A percentile compares a stretch with the other conserved stretches of the same genome.
Conservation (phyloP, 345 rosid genomes). For the Citrus hindsii region DNA sequence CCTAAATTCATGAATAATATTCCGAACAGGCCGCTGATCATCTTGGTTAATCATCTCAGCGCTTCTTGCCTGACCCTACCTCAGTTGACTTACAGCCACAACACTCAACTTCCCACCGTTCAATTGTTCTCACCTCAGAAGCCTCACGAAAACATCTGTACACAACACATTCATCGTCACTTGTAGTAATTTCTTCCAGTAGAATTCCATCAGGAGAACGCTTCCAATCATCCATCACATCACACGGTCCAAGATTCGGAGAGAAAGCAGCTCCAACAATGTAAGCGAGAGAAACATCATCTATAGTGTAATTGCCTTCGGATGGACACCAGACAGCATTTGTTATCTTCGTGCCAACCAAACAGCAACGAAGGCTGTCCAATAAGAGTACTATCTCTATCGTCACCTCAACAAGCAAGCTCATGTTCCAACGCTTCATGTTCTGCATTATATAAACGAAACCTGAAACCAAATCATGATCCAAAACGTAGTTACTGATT, state of each 20-base stretch:
- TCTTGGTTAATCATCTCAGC: neutral
- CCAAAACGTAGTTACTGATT: too few relatives aligned
- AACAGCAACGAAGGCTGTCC: too few relatives aligned
- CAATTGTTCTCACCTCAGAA: neutral
- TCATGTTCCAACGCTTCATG: too few relatives aligned
- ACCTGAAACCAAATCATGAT: too few relatives aligned
- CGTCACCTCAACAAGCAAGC: too few relatives aligned
- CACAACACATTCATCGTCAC: neutral
- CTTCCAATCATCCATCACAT: neutral
- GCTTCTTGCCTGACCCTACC: neutral
- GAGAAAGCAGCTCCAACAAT: neutral
- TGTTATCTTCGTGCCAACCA: neutral
- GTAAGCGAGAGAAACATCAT: neutral
- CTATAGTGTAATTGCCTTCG: neutral
- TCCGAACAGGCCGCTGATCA: neutral
- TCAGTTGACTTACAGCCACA: neutral
- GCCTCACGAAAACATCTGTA: neutral
- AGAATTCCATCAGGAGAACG: neutral
- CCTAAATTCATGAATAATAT: neutral
- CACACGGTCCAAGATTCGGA: neutral
- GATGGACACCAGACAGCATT: neutral
- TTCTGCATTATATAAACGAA: too few relatives aligned
- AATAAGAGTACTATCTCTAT: too few relatives aligned
- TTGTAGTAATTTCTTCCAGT: too few relatives aligned
- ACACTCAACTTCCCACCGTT: neutral